Base-by-base conservation (phyloP, 73 alveolate genomes). In the Paramecium biaurelia region DNA sequence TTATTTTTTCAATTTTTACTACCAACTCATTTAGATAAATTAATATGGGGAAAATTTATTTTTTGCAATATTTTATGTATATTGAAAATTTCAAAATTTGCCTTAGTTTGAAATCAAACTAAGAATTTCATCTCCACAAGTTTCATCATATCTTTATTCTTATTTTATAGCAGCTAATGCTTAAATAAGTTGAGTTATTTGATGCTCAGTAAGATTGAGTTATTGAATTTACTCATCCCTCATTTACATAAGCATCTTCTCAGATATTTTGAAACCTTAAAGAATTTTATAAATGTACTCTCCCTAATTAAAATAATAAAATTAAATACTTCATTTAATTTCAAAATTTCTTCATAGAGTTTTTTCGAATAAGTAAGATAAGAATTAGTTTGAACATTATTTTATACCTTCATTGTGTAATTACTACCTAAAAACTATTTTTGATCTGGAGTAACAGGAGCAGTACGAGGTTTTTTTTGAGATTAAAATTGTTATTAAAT, bases 381-480 rank as follows among this genome's bases (percentile, higher is more conserved):
- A 53, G 68, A 53, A n/a, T 53, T 15, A 18, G 28, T 53, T 18
- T 53, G 34, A 18, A 53, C 68, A 53, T 53, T 53, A 53, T 53
- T 53, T 53, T 53, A 53, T 0, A 53, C 26, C 30, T 53, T 53
- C 68, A 53, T 53, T 1, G 68, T 53, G 2, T n/a, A 53, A 23
- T 53, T 53, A 9, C 12, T 18, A 15, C 38, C 26, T 2, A 21
- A 15, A 15, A 35, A 18, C 7, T 38, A 20, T 38, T 38, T 74
- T 38, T 74, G 6, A 35, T 74, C 58, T 32, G 87, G 87, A 74
- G 87, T 74, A 21, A 38, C 59, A 74, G 87, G 87, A 38, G 87
- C 87, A 35, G 87, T 74, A 10, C 67, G 57, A 74, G 56, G 57
- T 20, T 74, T 74, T 43, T 35, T 74, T 21, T 74, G 59, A 21